Conservation (phyloP, 257 asterid species). For the Solanum commersonii region DNA sequence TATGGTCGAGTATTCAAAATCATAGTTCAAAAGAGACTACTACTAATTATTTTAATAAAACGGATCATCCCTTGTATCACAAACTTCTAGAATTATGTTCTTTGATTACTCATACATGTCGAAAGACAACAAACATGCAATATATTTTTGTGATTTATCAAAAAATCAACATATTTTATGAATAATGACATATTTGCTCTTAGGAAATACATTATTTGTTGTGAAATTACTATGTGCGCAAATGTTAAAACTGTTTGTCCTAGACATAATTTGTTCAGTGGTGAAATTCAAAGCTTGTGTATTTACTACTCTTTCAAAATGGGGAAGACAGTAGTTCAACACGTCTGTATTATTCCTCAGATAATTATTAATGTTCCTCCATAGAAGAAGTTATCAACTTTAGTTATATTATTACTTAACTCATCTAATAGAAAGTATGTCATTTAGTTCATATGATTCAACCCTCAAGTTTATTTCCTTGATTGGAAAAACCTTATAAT, state of each 20-base stretch:
- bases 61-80: not conserved
- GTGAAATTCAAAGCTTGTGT: not conserved
- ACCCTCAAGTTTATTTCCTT: not conserved
- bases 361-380: not conserved
- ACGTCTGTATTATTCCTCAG: not conserved
- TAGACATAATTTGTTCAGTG: not conserved
- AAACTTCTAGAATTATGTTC: not conserved
- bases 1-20: not conserved
- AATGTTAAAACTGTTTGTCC: not conserved
- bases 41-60: not conserved
- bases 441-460: not conserved
- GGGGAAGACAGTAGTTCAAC: not conserved
- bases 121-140: not conserved
- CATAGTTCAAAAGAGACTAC: not conserved
- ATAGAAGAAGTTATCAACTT: not conserved
- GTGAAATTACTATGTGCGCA: not conserved
- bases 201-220: not conserved
- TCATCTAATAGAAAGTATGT: not conserved
- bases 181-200: not conserved
- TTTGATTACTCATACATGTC: not conserved
- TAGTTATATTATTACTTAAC: not conserved
- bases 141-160: not conserved
- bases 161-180: not conserved
- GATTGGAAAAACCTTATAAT: not conserved
- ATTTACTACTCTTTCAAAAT: not conserved